Base-by-base conservation (phyloP, 2,329 filamentous ascomycete species). In the Stemphylium vesicarium region DNA sequence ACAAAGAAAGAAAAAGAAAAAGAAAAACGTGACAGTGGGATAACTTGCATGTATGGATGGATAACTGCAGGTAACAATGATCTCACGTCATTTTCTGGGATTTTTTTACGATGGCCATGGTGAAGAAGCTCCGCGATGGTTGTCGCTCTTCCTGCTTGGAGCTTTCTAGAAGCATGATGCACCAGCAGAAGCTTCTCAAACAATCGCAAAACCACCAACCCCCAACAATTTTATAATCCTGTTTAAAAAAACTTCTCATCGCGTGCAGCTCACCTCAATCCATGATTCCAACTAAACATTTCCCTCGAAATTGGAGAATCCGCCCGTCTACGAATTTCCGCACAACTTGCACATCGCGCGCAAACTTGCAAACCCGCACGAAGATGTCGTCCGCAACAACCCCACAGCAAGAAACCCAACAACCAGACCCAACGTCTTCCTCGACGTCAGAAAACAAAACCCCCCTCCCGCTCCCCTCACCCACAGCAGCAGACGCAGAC, bases 391-490 rank as follows among this genome's bases (percentile, higher is more conserved):
- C n/a, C n/a, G n/a, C n/a, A 16, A n/a, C 13, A 9, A 26, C 2
- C 10, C 15, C 15, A 47, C 36, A 48, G 6, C n/a, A n/a, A n/a
- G n/a, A n/a, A n/a, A n/a, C n/a, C n/a, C n/a, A n/a, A n/a, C 24
- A 48, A 13, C 22, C 45, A 9, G 31, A 48, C 11, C 8, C 36
- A 9, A 22, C 33, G n/a, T 29, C 43, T 22, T 22, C 20, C 4
- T 22, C 20, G 20, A 20, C 20, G 3, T 20, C 20, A 37, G 15
- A 40, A 11, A 33, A 42, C 24, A 50, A 50, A 18, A 43, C 41
- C 3, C 50, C 53, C 16, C 57, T 56, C 26, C 45, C 37, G 6
- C 53, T 53, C 8, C 52, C 52, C 8, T 16, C 12, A 16, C 51
- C 20, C 12, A 18, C 53, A 16, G 38, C 31, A 4, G 31, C 31